Conservation (phyloP, 2,329 filamentous ascomycete genomes). For the Knoxdaviesia proteae region DNA sequence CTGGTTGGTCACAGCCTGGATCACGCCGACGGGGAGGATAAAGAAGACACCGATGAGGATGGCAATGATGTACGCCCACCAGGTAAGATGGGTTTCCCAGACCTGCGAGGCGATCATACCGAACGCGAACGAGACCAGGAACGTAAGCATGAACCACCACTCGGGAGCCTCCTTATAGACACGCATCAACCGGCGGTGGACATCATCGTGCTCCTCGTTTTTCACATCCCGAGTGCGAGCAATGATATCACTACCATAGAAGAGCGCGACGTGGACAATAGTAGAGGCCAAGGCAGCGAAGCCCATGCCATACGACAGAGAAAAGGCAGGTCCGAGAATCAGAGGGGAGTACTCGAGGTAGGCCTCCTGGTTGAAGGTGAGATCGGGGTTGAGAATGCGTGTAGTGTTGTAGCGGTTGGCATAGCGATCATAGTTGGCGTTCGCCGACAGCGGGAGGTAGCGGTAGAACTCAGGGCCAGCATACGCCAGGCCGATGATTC, state of each 20-base stretch:
- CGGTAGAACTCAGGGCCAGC: conserved; percentile 34
- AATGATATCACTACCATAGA: conserved; percentile 28
- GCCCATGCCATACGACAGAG: conserved; percentile 31
- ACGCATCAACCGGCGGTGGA: conserved; percentile 33
- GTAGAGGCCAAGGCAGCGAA: conserved; percentile 35
- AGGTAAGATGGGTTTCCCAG: conserved; percentile 20
- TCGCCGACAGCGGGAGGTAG: conserved; percentile 38
- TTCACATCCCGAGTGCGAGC: conserved; percentile 12
- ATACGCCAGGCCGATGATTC: conserved; percentile 39
- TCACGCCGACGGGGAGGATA: conserved; percentile 22
- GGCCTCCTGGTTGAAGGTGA: conserved; percentile 36
- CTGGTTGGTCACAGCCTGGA: conserved; percentile 26
- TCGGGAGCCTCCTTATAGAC: conserved; percentile 32
- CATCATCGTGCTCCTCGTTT: conserved; percentile 25
- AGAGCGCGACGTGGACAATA: conserved; percentile 28
- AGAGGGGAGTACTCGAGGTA: conserved; percentile 40
- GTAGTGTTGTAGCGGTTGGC: conserved; percentile 37
- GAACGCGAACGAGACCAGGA: conserved; percentile 26
- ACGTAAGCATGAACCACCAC: conserved; percentile 34
- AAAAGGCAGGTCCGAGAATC: conserved; percentile 32
- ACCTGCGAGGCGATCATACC: conserved; percentile 16
- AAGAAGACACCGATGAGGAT: conserved; percentile 19
- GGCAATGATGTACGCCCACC: conserved; percentile 20
- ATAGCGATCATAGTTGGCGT: conserved; percentile 39
- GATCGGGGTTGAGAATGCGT: conserved; percentile 33